Percentiles rank a stretch among this genome's conserved stretches.
Evolutionary conservation across 495 filamentous ascomycete genomes (phyloP).

Genomic region (Daldinia decipiens): DNA sequence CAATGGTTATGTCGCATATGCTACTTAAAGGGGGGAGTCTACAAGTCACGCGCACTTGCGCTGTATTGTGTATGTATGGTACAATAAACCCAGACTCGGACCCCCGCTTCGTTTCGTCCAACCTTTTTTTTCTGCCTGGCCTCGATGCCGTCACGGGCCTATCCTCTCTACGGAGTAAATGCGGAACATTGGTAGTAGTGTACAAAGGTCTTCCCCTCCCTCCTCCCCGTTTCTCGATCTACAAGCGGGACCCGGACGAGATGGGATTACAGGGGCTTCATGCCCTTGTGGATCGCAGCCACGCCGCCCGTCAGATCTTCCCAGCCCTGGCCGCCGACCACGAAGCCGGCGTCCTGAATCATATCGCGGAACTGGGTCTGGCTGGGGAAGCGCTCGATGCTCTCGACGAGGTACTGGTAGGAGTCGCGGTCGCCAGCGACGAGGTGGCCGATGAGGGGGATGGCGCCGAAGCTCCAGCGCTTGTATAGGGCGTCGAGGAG

Average conservation of each 20-base stretch:
- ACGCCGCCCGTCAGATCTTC: constrained; percentile 92
- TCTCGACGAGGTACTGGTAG: constrained; percentile 99
- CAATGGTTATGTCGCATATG: not conserved
- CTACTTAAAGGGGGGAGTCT: not conserved
- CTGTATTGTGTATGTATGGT: constrained; percentile 31
- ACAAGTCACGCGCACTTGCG: not conserved
- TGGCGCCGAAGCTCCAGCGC: constrained; percentile 93
- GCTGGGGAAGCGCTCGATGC: constrained; percentile 90
- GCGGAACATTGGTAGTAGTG: constrained; percentile 2
- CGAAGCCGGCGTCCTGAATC: constrained; percentile 89
- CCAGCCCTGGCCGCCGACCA: constrained; percentile 81
- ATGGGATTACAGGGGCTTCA: constrained; percentile 73
- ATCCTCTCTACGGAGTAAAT: constrained; percentile 1
- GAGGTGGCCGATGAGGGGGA: constrained; percentile 93
- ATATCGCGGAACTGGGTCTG: constrained; percentile 86
- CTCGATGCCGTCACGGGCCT: not conserved
- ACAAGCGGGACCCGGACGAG: not conserved
- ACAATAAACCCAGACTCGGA: constrained; percentile 9
- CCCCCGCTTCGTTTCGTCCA: not conserved
- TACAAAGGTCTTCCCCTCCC: constrained; percentile 19
- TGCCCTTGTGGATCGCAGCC: constrained; percentile 94
- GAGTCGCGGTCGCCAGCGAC: constrained; percentile 94
- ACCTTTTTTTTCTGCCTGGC: constrained; percentile 23
- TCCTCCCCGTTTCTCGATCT: not conserved
- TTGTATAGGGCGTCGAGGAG: constrained; percentile 90